Evolutionary conservation across 805 yeast genomes (phyloP).

Genomic region (Komagataella phaffii): DNA sequence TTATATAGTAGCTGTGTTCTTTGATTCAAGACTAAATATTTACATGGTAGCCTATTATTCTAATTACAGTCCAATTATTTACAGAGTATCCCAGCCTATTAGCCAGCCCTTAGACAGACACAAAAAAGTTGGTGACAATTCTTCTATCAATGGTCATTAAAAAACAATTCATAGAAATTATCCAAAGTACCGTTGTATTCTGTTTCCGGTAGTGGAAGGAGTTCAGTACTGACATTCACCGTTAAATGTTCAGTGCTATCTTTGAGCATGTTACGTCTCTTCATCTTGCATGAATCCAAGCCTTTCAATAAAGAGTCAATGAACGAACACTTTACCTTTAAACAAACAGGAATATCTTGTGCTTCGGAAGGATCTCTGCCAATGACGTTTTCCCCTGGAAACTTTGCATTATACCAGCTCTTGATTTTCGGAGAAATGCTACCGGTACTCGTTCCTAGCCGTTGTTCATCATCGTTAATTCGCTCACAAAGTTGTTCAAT

Average conservation of each 20-base stretch:
- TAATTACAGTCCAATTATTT: not conserved
- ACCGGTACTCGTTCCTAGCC: not conserved
- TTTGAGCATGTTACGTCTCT: not conserved
- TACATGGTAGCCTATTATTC: not conserved
- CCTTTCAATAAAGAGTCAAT: not conserved
- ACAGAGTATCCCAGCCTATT: not conserved
- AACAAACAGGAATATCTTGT: not conserved
- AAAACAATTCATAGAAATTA: not conserved
- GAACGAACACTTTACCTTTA: not conserved
- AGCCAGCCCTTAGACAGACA: not conserved
- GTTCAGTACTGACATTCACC: not conserved
- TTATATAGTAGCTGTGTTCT: not conserved
- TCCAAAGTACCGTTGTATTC: not conserved
- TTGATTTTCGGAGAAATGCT: not conserved
- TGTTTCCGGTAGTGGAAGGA: not conserved
- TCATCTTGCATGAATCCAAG: not conserved
- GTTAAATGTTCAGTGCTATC: not conserved
- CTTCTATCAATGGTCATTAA: not conserved
- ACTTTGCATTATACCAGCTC: not conserved
- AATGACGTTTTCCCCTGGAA: not conserved
- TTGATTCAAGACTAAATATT: not conserved
- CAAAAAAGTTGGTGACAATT: not conserved
- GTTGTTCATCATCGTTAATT: not conserved
- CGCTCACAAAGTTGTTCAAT: not conserved
- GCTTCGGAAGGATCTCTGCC: not conserved